Percentiles rank a stretch among this genome's conserved stretches.
Evolutionary conservation across 2,329 filamentous ascomycete genomes (phyloP).

Genomic region (Scedosporium minutisporum): DNA sequence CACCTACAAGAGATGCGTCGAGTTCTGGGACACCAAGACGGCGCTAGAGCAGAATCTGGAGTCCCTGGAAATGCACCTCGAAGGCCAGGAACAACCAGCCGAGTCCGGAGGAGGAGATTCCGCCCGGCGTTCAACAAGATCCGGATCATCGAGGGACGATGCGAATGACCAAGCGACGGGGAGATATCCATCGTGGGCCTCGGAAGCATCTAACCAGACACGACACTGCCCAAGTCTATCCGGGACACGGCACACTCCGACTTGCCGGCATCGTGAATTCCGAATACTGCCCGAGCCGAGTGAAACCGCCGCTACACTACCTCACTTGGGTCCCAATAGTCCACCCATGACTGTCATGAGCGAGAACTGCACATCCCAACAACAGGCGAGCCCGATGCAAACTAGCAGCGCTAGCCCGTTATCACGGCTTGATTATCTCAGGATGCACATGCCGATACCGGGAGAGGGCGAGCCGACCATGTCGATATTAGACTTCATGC

Average conservation of each 20-base stretch:
- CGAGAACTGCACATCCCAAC: not conserved
- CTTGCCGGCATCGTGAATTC: not conserved
- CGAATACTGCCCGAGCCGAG: not conserved
- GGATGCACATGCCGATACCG: not conserved
- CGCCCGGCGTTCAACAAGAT: not conserved
- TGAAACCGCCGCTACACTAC: not conserved
- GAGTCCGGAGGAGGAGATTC: not conserved
- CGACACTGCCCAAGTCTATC: not conserved
- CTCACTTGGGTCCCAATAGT: not conserved
- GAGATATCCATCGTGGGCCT: too few relatives aligned
- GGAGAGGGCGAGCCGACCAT: not conserved
- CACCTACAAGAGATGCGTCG: constrained; percentile 16
- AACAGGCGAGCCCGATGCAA: not conserved
- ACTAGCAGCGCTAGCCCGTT: not conserved
- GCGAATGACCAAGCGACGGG: not conserved
- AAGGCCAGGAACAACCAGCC: constrained; percentile 2
- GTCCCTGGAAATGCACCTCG: constrained; percentile 15
- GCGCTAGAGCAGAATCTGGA: constrained; percentile 18
- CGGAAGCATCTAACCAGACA: too few relatives aligned
- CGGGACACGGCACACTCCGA: not conserved
- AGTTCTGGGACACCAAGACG: constrained; percentile 18
- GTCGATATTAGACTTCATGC: not conserved
- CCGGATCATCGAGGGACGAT: too few relatives aligned
- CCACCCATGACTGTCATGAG: not conserved
- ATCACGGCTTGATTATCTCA: not conserved